Percentiles rank a stretch among this genome's conserved stretches.
These are phyloP conservation scores for Pilaira anomala DNA, from an alignment of 192 early-diverging fungal species.

Conservation along the genomic window DNA sequence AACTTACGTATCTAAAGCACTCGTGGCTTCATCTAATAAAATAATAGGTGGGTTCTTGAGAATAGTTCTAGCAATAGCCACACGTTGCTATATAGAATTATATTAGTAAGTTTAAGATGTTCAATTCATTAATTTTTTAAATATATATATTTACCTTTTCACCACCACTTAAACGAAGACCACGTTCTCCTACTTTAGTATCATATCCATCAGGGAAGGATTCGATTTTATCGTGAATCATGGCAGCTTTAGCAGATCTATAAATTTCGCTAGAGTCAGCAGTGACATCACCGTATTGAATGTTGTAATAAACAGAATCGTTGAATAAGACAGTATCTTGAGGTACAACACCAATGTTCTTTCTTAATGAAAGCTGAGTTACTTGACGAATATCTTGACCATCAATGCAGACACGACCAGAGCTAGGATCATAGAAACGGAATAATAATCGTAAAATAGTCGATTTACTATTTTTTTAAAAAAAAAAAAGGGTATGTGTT, in stretches of 20 bases:
- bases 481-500: not conserved
- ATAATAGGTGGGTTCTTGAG: constrained; percentile 66
- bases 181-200: constrained; percentile 68
- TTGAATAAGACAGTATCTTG: constrained; percentile 97
- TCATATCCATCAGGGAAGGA: constrained; percentile 72
- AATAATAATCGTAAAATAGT: constrained; percentile 80
- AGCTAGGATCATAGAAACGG: constrained; percentile 85
- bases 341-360: constrained; percentile 89
- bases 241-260: constrained; percentile 68
- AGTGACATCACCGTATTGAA: constrained; percentile 75
- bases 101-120: not conserved
- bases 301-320: constrained; percentile 92
- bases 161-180: constrained; percentile 80
- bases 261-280: constrained; percentile 69
- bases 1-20: constrained; percentile 78
- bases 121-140: not conserved
- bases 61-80: constrained; percentile 82
- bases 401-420: constrained; percentile 83
- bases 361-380: constrained; percentile 70
- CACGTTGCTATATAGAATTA: constrained; percentile 65
- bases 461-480: constrained; percentile 46
- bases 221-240: constrained; percentile 78
- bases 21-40: constrained; percentile 88
- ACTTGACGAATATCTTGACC: constrained; percentile 73
- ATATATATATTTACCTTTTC: constrained; percentile 68